Percentiles rank a stretch among this genome's conserved stretches.
These are phyloP conservation scores for Chlamydomonas schloesseri DNA, from an alignment of 139 green algal genomes.

Conservation along the genomic window DNA sequence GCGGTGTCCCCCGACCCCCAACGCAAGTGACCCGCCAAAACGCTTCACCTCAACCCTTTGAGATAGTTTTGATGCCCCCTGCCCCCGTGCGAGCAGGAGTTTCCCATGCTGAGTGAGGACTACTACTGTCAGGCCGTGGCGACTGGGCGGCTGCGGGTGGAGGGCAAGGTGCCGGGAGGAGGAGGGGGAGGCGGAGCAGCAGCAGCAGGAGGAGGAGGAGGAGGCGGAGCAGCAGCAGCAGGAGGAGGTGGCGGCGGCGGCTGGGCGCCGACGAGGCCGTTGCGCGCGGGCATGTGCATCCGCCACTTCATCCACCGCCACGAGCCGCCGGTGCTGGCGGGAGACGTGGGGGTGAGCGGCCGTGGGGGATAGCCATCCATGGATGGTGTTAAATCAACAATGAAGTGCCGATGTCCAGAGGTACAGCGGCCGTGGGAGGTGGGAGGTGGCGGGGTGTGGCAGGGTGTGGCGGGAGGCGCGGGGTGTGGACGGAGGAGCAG, in stretches of 20 bases:
- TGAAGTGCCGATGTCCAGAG: no score
- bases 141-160: constrained; percentile 74
- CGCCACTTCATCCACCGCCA: constrained; percentile 89
- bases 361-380: no score
- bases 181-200: not conserved
- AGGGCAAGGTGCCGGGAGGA: constrained; percentile 46
- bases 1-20: no score
- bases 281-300: constrained; percentile 68
- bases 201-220: not conserved
- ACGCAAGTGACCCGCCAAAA: not conserved
- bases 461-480: no score
- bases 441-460: no score
- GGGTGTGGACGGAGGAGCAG: no score
- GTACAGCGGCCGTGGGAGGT: no score
- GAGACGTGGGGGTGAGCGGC: constrained; percentile 51
- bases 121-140: constrained; percentile 80
- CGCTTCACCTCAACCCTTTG: no score
- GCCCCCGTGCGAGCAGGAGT: no score
- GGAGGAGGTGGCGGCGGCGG: not conserved
- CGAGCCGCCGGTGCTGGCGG: constrained; percentile 83
- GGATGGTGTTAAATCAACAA: no score
- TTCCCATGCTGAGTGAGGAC: constrained; percentile 62
- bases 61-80: no score
- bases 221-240: not conserved
- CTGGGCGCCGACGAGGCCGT: constrained; percentile 25